phyloP scores from a whole-genome alignment of 192 early-diverging fungal species.

The Chytriomyces hyalinus region DNA sequence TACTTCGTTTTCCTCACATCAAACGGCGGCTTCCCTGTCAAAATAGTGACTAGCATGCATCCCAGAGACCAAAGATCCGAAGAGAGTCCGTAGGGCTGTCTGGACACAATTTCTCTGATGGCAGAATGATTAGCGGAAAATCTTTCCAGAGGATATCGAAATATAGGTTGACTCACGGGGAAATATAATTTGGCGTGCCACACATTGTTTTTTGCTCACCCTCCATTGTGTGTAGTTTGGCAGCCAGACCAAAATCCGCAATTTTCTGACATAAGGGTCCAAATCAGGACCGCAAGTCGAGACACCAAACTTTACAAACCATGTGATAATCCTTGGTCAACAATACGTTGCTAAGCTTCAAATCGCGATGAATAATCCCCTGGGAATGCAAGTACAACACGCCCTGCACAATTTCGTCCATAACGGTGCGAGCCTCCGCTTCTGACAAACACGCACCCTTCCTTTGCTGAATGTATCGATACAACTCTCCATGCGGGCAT shows the following conservation, averaged over 20 bases:
- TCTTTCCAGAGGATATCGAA: conserved; percentile 19
- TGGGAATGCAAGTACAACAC: conserved; percentile 67
- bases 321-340: conserved; percentile 58
- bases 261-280: conserved; percentile 55
- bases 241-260: conserved; percentile 80
- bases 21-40: conserved; percentile 77
- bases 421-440: conserved; percentile 58
- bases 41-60: conserved; percentile 73
- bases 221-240: conserved; percentile 48
- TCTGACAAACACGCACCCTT: conserved; percentile 55
- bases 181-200: conserved; percentile 81
- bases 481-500: conserved; percentile 62
- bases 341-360: conserved; percentile 78
- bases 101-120: conserved; percentile 68
- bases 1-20: conserved; percentile 40
- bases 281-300: neutral
- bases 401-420: conserved; percentile 64
- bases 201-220: conserved; percentile 77
- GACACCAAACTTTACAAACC: conserved; percentile 23
- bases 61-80: conserved; percentile 82
- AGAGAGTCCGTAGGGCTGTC: conserved; percentile 71
- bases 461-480: conserved; percentile 51
- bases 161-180: conserved; percentile 74
- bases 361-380: conserved; percentile 75
- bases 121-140: neutral